Conservation (phyloP, 257 asterid genomes). For the Gynochthodes officinalis region DNA sequence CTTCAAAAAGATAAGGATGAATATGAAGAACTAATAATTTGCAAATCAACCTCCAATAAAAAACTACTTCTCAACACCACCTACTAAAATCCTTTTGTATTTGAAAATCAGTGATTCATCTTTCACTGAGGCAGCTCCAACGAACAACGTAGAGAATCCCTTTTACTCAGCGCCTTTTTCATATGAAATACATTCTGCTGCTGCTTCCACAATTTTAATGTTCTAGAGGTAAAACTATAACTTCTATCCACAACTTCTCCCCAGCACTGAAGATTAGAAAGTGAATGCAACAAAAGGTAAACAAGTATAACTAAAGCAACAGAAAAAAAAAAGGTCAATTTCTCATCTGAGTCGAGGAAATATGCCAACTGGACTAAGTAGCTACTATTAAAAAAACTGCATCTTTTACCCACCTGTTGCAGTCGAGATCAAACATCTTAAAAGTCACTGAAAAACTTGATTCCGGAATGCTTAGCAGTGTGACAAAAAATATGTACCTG, state of each 20-base stretch:
- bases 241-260: background rate
- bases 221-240: background rate
- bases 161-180: background rate
- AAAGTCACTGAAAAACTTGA: constrained; percentile 88
- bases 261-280: background rate
- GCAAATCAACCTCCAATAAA: background rate
- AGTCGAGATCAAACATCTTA: constrained; percentile 91
- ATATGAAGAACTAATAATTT: background rate
- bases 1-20: background rate
- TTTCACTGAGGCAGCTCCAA: background rate
- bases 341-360: background rate
- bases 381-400: constrained; percentile 10
- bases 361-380: background rate
- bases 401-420: constrained; percentile 55
- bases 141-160: background rate
- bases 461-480: constrained; percentile 88
- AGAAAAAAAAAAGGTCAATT: constrained; percentile 4
- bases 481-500: constrained; percentile 92
- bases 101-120: no score
- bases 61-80: background rate
- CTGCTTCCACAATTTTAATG: background rate
- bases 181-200: background rate
- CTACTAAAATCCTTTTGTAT: background rate
- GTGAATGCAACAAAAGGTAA: background rate
- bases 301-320: background rate